Percentiles rank a stretch among this genome's conserved stretches.
Evolutionary conservation across 768 basidiomycete species (phyloP).

Genomic region (Vararia minispora): DNA sequence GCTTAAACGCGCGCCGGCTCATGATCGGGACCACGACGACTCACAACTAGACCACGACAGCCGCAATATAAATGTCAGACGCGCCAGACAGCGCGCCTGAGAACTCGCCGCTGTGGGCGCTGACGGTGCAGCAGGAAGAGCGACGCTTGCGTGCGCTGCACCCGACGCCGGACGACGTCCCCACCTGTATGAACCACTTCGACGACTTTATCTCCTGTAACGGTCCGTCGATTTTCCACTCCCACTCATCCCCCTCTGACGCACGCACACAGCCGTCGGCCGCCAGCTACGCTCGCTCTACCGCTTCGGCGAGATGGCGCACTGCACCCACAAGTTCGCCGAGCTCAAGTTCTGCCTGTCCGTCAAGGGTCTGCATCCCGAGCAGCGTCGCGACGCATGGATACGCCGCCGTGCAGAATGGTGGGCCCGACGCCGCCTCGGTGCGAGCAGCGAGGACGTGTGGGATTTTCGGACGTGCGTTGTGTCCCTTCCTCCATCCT

Average conservation of each 20-base stretch:
- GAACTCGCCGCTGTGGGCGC: too few species aligned
- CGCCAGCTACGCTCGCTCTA: conserved; percentile 81
- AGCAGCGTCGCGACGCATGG: conserved; percentile 75
- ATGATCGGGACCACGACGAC: too few species aligned
- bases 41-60: too few species aligned
- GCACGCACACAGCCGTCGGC: conserved; percentile 19
- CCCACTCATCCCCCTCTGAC: not conserved
- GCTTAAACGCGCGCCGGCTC: too few species aligned
- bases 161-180: conserved; percentile 70
- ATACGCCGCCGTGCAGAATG: conserved; percentile 81
- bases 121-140: conserved; percentile 59
- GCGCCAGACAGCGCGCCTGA: too few species aligned
- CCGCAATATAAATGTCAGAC: too few species aligned
- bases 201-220: conserved; percentile 66
- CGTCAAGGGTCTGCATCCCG: conserved; percentile 65
- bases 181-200: conserved; percentile 68
- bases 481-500: not conserved
- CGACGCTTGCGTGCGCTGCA: conserved; percentile 52
- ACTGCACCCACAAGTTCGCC: conserved; percentile 69
- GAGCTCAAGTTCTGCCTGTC: conserved; percentile 96
- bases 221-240: conserved; percentile 27
- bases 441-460: conserved; percentile 85
- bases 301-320: conserved; percentile 63
- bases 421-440: conserved; percentile 77
- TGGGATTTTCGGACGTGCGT: conserved; percentile 84